phyloP scores from a whole-genome alignment of 805 yeast genomes.

The Maudiozyma barnettii region DNA sequence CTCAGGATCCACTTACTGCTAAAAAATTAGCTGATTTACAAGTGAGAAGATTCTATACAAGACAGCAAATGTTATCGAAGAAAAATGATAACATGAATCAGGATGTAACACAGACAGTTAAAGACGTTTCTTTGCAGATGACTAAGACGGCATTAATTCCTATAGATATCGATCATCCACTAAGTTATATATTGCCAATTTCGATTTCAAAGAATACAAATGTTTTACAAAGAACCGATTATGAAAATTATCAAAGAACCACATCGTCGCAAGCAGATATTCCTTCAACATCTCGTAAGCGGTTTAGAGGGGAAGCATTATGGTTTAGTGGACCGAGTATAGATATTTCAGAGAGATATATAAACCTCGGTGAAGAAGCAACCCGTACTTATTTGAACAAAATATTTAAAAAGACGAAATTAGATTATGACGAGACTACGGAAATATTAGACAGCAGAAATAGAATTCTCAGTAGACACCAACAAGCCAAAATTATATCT shows the following conservation, averaged over 20 bases:
- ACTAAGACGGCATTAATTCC: conserved; percentile 17
- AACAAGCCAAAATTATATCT: not conserved
- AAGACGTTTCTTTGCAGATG: conserved; percentile 21
- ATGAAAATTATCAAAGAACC: conserved; percentile 18
- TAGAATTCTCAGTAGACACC: conserved; percentile 1
- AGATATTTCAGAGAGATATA: conserved; percentile 34
- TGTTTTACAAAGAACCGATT: conserved; percentile 30
- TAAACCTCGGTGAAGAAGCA: conserved; percentile 19
- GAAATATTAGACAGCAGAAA: conserved; percentile 10
- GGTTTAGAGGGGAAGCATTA: conserved; percentile 36
- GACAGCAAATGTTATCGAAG: conserved; percentile 14
- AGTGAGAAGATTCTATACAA: conserved; percentile 16
- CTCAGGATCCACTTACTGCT: conserved; percentile 10
- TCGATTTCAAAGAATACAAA: conserved; percentile 30
- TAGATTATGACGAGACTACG: conserved; percentile 20
- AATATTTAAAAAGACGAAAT: not conserved
- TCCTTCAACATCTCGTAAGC: conserved; percentile 12
- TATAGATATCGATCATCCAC: conserved; percentile 22
- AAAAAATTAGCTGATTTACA: conserved; percentile 21
- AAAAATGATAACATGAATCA: conserved; percentile 16
- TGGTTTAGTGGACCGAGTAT: conserved; percentile 69
- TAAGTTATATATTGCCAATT: conserved; percentile 25
- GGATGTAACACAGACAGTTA: conserved; percentile 15
- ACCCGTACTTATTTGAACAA: conserved; percentile 4
- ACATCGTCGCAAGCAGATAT: conserved; percentile 11